phyloP scores from a whole-genome alignment of 805 yeast species.

The Komagataella pastoris region DNA sequence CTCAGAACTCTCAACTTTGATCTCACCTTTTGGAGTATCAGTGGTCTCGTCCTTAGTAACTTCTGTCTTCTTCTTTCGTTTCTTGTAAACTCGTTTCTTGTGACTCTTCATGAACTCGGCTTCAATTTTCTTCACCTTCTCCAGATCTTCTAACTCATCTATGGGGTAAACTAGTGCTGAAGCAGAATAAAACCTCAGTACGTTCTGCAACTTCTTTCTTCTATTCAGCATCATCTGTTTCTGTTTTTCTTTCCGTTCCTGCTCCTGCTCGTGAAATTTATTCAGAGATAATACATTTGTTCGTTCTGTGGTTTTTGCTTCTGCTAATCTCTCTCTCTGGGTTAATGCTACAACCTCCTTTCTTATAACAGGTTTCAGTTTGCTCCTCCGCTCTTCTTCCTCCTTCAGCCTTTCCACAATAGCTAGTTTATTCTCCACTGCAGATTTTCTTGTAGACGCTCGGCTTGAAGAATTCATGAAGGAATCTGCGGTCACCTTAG shows the following conservation, averaged over 20 bases:
- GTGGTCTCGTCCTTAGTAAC: constrained; percentile 17
- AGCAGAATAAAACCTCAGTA: constrained; percentile 36
- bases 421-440: constrained; percentile 65
- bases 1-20: constrained; percentile 3
- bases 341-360: constrained; percentile 35
- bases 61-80: constrained; percentile 26
- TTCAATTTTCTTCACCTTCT: constrained; percentile 15
- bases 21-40: constrained; percentile 9
- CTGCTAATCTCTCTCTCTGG: constrained; percentile 61
- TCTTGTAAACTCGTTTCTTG: constrained; percentile 16
- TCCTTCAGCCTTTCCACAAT: constrained; percentile 58
- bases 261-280: constrained; percentile 73
- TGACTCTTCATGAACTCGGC: background rate
- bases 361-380: constrained; percentile 9
- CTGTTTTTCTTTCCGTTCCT: constrained; percentile 65
- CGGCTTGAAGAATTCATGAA: constrained; percentile 34
- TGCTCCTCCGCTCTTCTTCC: constrained; percentile 43
- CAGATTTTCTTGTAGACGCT: constrained; percentile 65
- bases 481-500: constrained; percentile 6
- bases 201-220: constrained; percentile 46
- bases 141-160: constrained; percentile 43
- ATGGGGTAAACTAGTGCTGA: constrained; percentile 45
- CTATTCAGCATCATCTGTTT: constrained; percentile 57
- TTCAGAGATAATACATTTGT: constrained; percentile 62
- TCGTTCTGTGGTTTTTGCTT: constrained; percentile 79